Evolutionary conservation across 2,329 filamentous ascomycete genomes (phyloP).

Genomic region (Nemania bipapillata): DNA sequence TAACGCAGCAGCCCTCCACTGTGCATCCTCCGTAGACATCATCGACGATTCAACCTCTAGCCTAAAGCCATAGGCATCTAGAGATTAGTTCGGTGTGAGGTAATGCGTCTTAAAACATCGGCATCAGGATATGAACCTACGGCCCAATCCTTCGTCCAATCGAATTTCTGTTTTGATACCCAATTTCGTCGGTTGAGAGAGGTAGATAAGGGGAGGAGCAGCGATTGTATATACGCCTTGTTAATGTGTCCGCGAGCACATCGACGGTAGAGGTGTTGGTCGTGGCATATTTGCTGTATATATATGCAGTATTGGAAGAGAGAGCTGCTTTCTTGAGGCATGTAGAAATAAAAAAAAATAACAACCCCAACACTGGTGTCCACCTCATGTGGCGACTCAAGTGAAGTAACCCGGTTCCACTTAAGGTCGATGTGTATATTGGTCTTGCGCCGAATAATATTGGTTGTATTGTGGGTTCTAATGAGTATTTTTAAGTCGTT

Average conservation of each 20-base stretch:
- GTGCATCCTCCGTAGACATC: conserved; percentile 28
- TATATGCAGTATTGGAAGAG: conserved; percentile 42
- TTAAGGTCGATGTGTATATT: not conserved
- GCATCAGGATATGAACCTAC: conserved; percentile 9
- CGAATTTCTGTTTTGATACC: conserved; percentile 39
- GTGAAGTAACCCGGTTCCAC: not conserved
- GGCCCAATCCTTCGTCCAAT: conserved; percentile 23
- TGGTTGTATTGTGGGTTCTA: not conserved
- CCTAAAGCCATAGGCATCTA: not conserved
- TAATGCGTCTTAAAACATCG: not conserved
- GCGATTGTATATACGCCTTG: conserved; percentile 46
- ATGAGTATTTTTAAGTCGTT: not conserved
- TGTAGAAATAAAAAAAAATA: conserved; percentile 38
- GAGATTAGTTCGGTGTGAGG: conserved; percentile 8
- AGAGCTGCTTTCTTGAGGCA: conserved; percentile 14
- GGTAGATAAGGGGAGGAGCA: conserved; percentile 26
- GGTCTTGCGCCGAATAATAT: not conserved
- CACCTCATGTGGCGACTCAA: not conserved
- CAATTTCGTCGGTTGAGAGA: conserved; percentile 26
- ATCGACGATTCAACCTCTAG: conserved; percentile 1
- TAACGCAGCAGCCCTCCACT: conserved; percentile 22
- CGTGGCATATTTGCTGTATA: conserved; percentile 38
- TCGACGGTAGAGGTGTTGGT: conserved; percentile 24
- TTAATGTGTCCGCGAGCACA: conserved; percentile 35
- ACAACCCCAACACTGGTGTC: conserved; percentile 23